Percentiles rank a stretch among this genome's conserved stretches.
Evolutionary conservation across 345 rosid genomes (phyloP).

Genomic region (Erucastrum elatum): DNA sequence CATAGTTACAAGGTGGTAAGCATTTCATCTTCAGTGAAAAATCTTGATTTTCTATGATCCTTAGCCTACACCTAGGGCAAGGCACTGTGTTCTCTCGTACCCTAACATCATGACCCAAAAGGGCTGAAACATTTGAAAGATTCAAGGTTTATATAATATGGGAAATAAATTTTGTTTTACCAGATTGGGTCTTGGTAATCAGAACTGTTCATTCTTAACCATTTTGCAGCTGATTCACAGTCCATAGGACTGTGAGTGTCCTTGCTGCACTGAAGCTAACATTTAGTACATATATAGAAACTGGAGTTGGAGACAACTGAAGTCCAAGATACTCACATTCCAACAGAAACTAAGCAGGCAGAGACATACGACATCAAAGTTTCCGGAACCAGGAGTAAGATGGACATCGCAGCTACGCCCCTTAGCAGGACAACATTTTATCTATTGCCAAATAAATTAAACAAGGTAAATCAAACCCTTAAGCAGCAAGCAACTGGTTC

Average conservation of each 20-base stretch:
- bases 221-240: conserved; percentile 29
- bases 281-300: neutral
- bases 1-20: conserved; percentile 35
- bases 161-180: conserved; percentile 14
- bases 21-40: conserved; percentile 31
- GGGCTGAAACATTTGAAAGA: neutral
- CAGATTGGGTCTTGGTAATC: neutral
- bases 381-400: conserved; percentile 13
- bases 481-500: neutral
- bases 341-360: conserved; percentile 35
- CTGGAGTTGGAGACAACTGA: neutral
- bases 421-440: conserved; percentile 87
- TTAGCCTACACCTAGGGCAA: conserved; percentile 32
- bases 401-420: conserved; percentile 64
- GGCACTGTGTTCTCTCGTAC: conserved; percentile 16
- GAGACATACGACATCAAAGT: conserved; percentile 12
- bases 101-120: conserved; percentile 16
- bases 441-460: conserved; percentile 40
- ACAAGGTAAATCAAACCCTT: neutral
- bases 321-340: conserved; percentile 33
- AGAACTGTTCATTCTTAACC: conserved; percentile 21
- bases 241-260: conserved; percentile 40
- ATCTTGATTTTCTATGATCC: neutral
- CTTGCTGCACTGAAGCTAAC: conserved; percentile 28
- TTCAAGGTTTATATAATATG: neutral